Conservation (phyloP, 345 rosid species). For the Jatropha curcas region DNA sequence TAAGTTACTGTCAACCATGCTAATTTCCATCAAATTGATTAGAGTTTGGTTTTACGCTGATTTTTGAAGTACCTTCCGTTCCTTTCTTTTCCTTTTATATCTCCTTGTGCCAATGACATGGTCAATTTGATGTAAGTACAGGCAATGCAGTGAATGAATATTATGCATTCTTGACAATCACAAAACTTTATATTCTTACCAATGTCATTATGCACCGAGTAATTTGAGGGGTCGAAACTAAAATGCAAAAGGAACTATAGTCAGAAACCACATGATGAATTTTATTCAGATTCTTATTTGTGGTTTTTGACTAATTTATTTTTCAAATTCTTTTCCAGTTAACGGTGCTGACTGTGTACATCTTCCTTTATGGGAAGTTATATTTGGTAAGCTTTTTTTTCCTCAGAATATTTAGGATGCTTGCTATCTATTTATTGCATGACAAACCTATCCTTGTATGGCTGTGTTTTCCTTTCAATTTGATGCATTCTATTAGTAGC, state of each 20-base stretch:
- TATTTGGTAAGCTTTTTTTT: slow-evolving; percentile 67
- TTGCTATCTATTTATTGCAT: not conserved
- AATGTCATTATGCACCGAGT: not conserved
- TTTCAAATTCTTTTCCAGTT: slow-evolving; percentile 56
- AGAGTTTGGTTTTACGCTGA: too few relatives aligned
- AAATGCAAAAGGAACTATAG: not conserved
- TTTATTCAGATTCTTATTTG: not conserved
- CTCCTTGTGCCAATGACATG: not conserved
- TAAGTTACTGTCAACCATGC: not conserved
- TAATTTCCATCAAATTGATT: not conserved
- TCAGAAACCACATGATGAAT: not conserved
- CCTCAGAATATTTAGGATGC: slow-evolving; percentile 65
- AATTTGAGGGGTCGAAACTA: not conserved
- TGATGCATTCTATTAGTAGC: not conserved
- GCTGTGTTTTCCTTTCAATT: not conserved
- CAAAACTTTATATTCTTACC: not conserved
- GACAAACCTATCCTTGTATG: not conserved
- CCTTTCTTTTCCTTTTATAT: not conserved
- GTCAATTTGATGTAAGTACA: not conserved
- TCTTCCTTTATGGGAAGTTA: slow-evolving; percentile 84
- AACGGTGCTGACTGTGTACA: slow-evolving; percentile 82
- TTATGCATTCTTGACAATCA: not conserved
- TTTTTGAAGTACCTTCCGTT: not conserved
- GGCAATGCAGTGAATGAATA: not conserved
- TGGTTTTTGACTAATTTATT: slow-evolving; percentile 19